Percentiles rank a stretch among this genome's conserved stretches.
Conservation (phyloP, 352 stramenopile species). For the Phytopythium mirpurense region DNA sequence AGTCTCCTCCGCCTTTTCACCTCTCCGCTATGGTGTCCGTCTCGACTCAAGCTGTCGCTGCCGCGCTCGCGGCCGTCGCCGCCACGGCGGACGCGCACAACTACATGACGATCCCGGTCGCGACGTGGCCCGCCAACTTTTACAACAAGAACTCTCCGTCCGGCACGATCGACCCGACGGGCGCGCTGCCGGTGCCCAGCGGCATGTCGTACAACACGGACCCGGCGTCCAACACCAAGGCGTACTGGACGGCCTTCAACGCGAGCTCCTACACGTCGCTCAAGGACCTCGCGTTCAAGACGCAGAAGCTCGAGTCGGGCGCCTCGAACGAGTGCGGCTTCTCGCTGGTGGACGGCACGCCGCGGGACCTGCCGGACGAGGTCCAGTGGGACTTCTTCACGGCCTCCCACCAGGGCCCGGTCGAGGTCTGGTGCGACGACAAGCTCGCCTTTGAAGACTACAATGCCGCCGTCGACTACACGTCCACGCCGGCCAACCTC, state of each 20-base stretch:
- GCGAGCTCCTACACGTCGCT: conserved; percentile 14
- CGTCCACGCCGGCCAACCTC: conserved; percentile 12
- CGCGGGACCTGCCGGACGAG: conserved; percentile 10
- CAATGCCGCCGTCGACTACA: conserved; percentile 19
- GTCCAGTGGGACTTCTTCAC: conserved; percentile 22
- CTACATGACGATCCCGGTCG: conserved; percentile 35
- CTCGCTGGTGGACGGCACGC: conserved; percentile 5
- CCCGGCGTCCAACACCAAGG: conserved; percentile 15
- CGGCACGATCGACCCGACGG: conserved; percentile 33
- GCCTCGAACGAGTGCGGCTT: conserved; percentile 23
- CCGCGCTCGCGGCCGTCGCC: conserved; percentile 14
- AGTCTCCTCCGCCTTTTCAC: neutral
- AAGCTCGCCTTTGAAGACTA: conserved; percentile 21
- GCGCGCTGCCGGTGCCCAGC: conserved; percentile 24
- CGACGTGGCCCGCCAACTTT: conserved; percentile 28
- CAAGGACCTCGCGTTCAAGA: conserved; percentile 9
- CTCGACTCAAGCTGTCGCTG: conserved; percentile 16
- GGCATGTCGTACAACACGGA: conserved; percentile 39
- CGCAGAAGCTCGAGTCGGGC: conserved; percentile 15
- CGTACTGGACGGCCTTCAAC: conserved; percentile 23
- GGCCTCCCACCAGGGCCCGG: conserved; percentile 21
- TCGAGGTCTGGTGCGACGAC: conserved; percentile 31
- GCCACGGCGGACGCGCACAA: conserved; percentile 30
- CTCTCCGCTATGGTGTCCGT: conserved; percentile 21
- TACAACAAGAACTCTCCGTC: conserved; percentile 39